Evolutionary conservation across 192 early-diverging fungal species (phyloP).

Genomic region (Linnemannia elongata): DNA sequence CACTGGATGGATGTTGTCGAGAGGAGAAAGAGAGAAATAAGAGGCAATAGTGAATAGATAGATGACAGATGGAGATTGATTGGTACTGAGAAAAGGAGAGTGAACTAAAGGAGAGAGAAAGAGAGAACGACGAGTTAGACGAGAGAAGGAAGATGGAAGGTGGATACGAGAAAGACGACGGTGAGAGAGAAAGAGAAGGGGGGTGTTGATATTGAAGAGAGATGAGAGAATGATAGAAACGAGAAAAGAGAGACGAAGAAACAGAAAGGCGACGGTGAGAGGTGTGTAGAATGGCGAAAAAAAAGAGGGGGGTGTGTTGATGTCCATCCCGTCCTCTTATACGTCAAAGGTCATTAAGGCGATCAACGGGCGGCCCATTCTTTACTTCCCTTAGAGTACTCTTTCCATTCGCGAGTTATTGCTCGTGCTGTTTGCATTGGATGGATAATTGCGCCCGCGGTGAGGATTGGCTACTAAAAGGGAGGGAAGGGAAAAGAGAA

Average conservation of each 20-base stretch:
- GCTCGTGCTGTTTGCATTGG: neutral
- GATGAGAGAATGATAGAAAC: neutral
- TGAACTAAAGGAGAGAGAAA: neutral
- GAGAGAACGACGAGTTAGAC: neutral
- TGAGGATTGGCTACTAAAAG: neutral
- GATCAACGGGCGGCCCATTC: no score
- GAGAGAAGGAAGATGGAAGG: neutral
- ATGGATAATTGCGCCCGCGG: neutral
- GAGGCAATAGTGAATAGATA: neutral
- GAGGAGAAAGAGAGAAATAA: neutral
- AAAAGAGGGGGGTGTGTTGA: no score
- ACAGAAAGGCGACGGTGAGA: neutral
- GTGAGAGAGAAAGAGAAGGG: neutral
- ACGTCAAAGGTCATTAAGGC: no score
- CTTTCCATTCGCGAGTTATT: neutral
- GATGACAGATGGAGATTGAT: neutral
- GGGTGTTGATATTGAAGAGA: neutral
- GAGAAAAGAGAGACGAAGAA: neutral
- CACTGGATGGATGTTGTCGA: neutral
- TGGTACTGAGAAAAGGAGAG: neutral
- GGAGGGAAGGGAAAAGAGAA: no score
- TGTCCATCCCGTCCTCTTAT: no score
- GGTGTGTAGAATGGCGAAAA: no score
- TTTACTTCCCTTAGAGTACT: neutral
- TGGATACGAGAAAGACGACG: neutral